phyloP scores from a whole-genome alignment of 2,329 filamentous ascomycete genomes.

The Byssoonygena ceratinophila region DNA sequence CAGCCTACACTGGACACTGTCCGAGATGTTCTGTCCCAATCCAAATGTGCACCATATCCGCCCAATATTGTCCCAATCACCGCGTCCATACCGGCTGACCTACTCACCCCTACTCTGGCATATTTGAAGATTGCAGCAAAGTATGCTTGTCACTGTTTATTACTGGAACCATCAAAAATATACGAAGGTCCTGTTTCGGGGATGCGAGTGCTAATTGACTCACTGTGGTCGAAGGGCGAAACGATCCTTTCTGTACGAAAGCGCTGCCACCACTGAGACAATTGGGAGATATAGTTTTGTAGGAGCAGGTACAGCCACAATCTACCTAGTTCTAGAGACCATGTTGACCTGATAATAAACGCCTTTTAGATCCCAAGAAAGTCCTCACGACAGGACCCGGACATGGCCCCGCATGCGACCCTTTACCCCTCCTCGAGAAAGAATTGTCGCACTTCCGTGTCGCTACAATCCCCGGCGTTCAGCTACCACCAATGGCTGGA shows the following conservation, averaged over 20 bases:
- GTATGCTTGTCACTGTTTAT: conserved; percentile 36
- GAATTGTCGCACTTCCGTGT: conserved; percentile 72
- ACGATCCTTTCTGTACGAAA: conserved; percentile 91
- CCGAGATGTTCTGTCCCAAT: conserved; percentile 45
- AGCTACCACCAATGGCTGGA: conserved; percentile 74
- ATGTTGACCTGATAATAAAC: too few species aligned
- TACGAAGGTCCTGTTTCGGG: conserved; percentile 10
- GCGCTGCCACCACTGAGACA: conserved; percentile 78
- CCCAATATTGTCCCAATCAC: conserved; percentile 75
- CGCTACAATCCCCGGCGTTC: conserved; percentile 69
- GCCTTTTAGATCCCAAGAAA: conserved; percentile 51
- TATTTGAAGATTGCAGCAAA: conserved; percentile 82
- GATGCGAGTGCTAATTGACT: conserved; percentile 4
- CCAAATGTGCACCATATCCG: conserved; percentile 43
- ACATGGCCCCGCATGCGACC: conserved; percentile 74
- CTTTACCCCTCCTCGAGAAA: conserved; percentile 67
- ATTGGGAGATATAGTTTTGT: conserved; percentile 95
- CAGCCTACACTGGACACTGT: conserved; percentile 54
- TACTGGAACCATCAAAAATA: background rate
- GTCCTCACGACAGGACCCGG: conserved; percentile 78
- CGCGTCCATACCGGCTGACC: conserved; percentile 77
- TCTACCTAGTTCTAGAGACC: background rate
- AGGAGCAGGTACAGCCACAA: conserved; percentile 50
- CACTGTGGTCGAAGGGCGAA: conserved; percentile 43
- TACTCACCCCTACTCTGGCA: conserved; percentile 86